These are phyloP conservation scores for Tetracentron sinense DNA, from an alignment of 164 flowering plant species.

Conservation along the genomic window DNA sequence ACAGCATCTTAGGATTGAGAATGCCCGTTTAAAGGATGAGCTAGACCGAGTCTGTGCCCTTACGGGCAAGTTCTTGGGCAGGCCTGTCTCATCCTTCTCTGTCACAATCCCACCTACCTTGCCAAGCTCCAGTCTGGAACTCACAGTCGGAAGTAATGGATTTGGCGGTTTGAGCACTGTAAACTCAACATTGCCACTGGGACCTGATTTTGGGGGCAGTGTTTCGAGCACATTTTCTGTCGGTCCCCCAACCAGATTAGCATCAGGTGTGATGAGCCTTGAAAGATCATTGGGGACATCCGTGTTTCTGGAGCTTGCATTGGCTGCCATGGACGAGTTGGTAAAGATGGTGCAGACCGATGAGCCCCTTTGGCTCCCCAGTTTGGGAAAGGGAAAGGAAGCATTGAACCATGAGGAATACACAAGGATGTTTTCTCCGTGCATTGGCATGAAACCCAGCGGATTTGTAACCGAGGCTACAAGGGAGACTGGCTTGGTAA, in stretches of 20 bases:
- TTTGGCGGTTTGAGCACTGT: conserved; percentile 41
- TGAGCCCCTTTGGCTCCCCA: conserved; percentile 77
- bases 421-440: conserved; percentile 50
- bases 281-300: conserved; percentile 69
- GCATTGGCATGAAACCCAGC: conserved; percentile 72
- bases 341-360: conserved; percentile 78
- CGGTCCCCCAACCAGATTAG: conserved; percentile 29
- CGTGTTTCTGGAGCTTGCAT: conserved; percentile 79
- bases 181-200: conserved; percentile 37
- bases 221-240: conserved; percentile 31
- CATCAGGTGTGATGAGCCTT: conserved; percentile 28
- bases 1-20: conserved; percentile 87
- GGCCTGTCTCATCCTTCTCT: conserved; percentile 51
- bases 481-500: conserved; percentile 75
- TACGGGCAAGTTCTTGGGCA: conserved; percentile 86
- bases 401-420: conserved; percentile 73
- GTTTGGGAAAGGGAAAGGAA: conserved; percentile 62
- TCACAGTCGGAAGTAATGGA: conserved; percentile 72
- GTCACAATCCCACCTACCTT: conserved; percentile 31
- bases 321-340: conserved; percentile 91
- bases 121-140: conserved; percentile 73
- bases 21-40: conserved; percentile 85
- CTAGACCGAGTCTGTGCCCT: conserved; percentile 82
- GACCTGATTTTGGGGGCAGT: conserved; percentile 54
- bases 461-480: conserved; percentile 82